Evolutionary conservation across 2,329 filamentous ascomycete genomes (phyloP), one percentile per base, ranked within the genome.

Genomic region (Pestalotiopsis sp.): DNA sequence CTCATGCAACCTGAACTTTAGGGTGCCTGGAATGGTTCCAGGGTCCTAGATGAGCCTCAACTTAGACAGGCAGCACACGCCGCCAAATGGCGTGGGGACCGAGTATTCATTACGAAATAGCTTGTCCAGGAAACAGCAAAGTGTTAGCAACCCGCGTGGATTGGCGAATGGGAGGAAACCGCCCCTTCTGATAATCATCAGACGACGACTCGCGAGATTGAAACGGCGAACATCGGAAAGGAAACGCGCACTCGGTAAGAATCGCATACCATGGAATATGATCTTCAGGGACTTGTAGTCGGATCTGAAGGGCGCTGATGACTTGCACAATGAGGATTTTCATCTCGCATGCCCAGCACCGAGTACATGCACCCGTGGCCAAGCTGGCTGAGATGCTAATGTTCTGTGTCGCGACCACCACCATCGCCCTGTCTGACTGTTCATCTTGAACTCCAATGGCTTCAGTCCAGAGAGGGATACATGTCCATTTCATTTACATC

Each of bases 41-140:
- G 56, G 65, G 65, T 59, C 56, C 65, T 27, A 66, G 65, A 66
- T 36, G 65, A 60, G 56, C 52, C 52, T 66, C 64, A 66, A 66
- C 41, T 41, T 40, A 17, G 41, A 41, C 56, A 66, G 40, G 41
- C 17, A 58, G 52, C 65, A 66, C 52, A 38, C 23, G 49, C 65
- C 65, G 25, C 65, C n/a, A 38, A n/a, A 38, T 36, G 65, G 52
- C 52, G 65, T 59, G 65, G 56, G 40, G 31, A 59, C 31, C 6
- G 27, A 74, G 69, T 74, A 76, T 76, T 70, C 73, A 71, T 78
- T 78, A 78, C 77, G 75, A 75, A 77, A 78, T 78, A 72, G 73
- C 76, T 77, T 78, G 73, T 76, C 74, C 66, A 66, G 45, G 66
- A 66, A 68, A 71, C 72, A 70, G 67, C 69, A 77, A 76, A 74